Base-by-base conservation (phyloP, 2,329 filamentous ascomycete genomes). In the Pseudocercospora macadamiae region DNA sequence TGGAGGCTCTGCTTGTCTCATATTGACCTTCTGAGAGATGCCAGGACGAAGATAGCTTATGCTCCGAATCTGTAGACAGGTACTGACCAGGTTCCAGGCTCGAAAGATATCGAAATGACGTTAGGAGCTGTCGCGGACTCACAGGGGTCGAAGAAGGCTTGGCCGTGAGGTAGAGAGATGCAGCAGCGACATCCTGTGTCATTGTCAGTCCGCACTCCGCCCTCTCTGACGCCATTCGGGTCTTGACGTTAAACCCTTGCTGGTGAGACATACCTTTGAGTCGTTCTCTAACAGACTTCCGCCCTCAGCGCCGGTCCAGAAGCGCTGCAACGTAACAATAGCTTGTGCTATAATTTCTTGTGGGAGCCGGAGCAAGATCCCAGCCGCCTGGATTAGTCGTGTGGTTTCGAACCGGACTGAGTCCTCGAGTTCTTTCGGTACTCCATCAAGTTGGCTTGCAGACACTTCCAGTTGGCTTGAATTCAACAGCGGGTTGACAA, bases 311-410 rank as follows among this genome's bases (percentile, higher is more conserved):
- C 84, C 71, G 78, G 91, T 78, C 88, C 90, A 96, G 76, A 91
- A 95, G 12, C 93, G 85, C 52, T 89, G 88, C 30, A 96, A 85
- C 0, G 95, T 76, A 37, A 97, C 86, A 70, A 93, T 90, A 2
- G 93, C 91, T 70, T 92, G 90, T 3, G 92, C 90, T 36, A 95
- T 90, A 36, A 91, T 86, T 66, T 92, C 90, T 72, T 96, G 92
- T 5, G 91, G 90, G 36, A 97, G 81, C 48, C 90, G 86, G 2
- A 99, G 82, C 16, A 97, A 83, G 51, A 96, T 82, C 26, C 90
- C 90, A 9, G 90, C 89, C 19, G 88, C 86, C 75, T 95, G 90
- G 2, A 89, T 90, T 42, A 93, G 83, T 66, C 84, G 84, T 71
- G 89, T 86, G 32, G 88, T 87, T 54, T 87, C 82, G 73, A 87